Conservation (phyloP, 1,284 basidiomycete species). For the Puccinia novopanici region DNA sequence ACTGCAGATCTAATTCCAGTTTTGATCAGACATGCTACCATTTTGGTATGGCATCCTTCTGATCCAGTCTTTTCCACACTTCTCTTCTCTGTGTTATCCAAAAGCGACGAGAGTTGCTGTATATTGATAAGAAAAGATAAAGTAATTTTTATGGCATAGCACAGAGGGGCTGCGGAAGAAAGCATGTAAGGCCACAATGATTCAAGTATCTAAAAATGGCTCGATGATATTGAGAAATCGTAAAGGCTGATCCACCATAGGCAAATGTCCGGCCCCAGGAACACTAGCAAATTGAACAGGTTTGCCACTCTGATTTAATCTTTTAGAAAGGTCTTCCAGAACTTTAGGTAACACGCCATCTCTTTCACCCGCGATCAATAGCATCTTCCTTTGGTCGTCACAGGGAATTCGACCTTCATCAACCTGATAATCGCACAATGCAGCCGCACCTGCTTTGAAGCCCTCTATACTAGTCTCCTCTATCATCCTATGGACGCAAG, state of each 20-base stretch:
- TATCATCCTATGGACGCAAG: constrained; percentile 57
- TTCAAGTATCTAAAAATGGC: constrained; percentile 47
- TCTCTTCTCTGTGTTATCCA: no score
- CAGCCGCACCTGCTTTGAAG: constrained; percentile 59
- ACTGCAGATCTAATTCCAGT: no score
- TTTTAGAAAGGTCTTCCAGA: constrained; percentile 57
- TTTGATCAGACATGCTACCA: no score
- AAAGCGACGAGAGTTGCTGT: no score
- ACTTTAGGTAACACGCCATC: constrained; percentile 61
- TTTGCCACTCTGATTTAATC: constrained; percentile 57
- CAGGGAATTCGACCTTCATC: constrained; percentile 56
- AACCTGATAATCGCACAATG: constrained; percentile 61
- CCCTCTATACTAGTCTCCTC: constrained; percentile 59
- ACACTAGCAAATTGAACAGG: constrained; percentile 57
- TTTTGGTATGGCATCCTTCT: no score
- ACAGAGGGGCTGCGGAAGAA: neutral
- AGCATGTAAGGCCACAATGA: neutral
- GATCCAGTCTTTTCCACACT: no score
- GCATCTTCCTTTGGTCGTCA: constrained; percentile 56
- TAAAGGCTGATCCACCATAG: constrained; percentile 60
- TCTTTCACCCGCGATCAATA: constrained; percentile 60
- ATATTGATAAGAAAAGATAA: constrained; percentile 4
- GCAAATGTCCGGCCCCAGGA: constrained; percentile 60
- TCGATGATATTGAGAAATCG: constrained; percentile 55
- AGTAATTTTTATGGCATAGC: neutral